Conservation (phyloP, 768 basidiomycete species). For the Floccularia luteovirens region DNA sequence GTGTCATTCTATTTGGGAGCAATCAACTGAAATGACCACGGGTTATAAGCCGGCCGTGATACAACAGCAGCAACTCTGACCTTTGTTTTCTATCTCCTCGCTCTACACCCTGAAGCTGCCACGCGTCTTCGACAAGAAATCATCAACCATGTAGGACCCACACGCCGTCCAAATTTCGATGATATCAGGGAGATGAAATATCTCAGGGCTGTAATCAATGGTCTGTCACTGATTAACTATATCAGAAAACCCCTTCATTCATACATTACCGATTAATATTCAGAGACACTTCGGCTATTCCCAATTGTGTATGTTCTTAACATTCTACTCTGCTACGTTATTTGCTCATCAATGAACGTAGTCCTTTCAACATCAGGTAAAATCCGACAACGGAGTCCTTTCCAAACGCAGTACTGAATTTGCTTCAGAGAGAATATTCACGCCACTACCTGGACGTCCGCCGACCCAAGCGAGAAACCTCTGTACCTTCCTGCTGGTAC, state of each 20-base stretch:
- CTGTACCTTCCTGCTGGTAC: slow-evolving; percentile 46
- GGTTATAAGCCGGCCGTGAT: slow-evolving; percentile 30
- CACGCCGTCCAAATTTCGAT: slow-evolving; percentile 41
- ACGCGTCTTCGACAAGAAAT: slow-evolving; percentile 50
- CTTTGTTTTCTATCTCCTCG: slow-evolving; percentile 35
- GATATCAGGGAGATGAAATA: slow-evolving; percentile 59
- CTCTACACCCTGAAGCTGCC: slow-evolving; percentile 41
- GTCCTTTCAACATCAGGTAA: slow-evolving; percentile 44
- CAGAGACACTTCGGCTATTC: slow-evolving; percentile 49
- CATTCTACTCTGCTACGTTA: background rate
- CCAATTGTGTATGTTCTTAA: slow-evolving; percentile 35
- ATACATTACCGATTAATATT: background rate
- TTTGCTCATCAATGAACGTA: background rate
- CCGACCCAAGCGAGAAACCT: slow-evolving; percentile 36
- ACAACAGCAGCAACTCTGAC: slow-evolving; percentile 38
- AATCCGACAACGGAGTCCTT: background rate
- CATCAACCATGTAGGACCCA: slow-evolving; percentile 38
- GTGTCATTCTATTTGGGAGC: background rate
- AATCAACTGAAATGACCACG: background rate
- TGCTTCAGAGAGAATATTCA: slow-evolving; percentile 34
- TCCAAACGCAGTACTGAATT: background rate
- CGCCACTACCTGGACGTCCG: slow-evolving; percentile 39
- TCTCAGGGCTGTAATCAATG: slow-evolving; percentile 58
- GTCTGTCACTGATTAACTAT: too few species aligned
- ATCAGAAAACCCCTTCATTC: background rate